Evolutionary conservation across 345 rosid species (phyloP).

Genomic region (Rhodamnia argentea): DNA sequence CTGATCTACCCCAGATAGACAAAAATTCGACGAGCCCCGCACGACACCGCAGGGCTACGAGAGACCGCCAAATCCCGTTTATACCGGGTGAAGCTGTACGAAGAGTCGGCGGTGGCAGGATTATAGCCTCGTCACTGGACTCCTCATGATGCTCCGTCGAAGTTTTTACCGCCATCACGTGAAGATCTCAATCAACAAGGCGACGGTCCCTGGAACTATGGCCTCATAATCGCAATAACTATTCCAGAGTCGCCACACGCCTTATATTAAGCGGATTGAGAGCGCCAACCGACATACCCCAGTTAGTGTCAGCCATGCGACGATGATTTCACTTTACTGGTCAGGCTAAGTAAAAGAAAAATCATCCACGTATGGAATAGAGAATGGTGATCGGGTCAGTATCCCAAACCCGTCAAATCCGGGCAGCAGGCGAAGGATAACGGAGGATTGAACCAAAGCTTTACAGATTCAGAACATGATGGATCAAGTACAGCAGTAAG

Average conservation of each 20-base stretch:
- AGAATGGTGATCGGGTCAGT: not conserved
- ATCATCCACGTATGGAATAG: not conserved
- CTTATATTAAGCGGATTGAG: not conserved
- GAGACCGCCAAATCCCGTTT: not conserved
- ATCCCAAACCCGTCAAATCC: not conserved
- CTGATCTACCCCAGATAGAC: not conserved
- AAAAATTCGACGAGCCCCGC: not conserved
- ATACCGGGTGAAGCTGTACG: too few species aligned
- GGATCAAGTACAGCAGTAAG: not conserved
- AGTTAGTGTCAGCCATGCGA: not conserved
- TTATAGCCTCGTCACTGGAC: not conserved
- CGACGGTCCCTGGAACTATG: too few species aligned
- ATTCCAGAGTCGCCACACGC: not conserved
- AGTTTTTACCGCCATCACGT: not conserved
- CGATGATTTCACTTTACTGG: not conserved
- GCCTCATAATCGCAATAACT: not conserved
- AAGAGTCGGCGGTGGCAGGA: not conserved
- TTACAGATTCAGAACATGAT: not conserved
- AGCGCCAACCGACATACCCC: not conserved
- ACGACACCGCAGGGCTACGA: fast-evolving
- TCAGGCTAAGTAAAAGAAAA: not conserved
- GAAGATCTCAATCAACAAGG: too few species aligned
- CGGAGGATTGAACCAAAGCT: not conserved
- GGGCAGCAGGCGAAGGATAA: not conserved
- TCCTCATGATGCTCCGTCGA: not conserved